These are phyloP conservation scores for Orbilia brochopaga DNA, from an alignment of 2,329 filamentous ascomycete species.

Conservation along the genomic window DNA sequence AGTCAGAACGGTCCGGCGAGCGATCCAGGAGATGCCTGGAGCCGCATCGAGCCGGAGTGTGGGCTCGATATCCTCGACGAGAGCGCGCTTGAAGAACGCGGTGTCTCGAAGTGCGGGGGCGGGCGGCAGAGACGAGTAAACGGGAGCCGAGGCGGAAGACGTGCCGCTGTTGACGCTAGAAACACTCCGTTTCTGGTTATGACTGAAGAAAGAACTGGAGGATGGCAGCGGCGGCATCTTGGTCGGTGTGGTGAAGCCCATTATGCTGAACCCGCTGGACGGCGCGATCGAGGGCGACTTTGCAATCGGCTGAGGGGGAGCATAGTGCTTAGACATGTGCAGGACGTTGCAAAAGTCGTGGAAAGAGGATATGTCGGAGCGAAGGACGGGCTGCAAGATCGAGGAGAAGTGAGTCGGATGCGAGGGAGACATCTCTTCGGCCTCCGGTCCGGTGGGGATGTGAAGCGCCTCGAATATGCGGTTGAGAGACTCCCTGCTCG, in stretches of 20 bases:
- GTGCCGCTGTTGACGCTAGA: constrained; percentile 69
- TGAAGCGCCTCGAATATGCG: constrained; percentile 68
- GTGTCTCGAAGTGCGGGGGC: constrained; percentile 78
- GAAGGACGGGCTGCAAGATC: constrained; percentile 79
- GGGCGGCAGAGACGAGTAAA: constrained; percentile 58
- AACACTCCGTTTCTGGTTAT: constrained; percentile 61
- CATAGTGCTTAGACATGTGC: constrained; percentile 69
- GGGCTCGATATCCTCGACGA: constrained; percentile 92
- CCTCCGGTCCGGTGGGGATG: constrained; percentile 61
- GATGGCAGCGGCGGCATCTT: constrained; percentile 48
- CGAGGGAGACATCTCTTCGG: constrained; percentile 66
- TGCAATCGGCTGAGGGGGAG: constrained; percentile 63
- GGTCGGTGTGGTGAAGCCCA: constrained; percentile 61
- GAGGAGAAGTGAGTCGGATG: constrained; percentile 78
- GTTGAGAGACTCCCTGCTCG: constrained; percentile 63
- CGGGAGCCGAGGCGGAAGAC: constrained; percentile 61
- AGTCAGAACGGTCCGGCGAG: constrained; percentile 79
- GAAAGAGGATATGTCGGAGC: constrained; percentile 79
- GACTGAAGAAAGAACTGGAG: constrained; percentile 50
- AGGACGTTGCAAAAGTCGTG: constrained; percentile 84
- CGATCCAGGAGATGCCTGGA: constrained; percentile 91
- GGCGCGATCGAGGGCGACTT: constrained; percentile 71
- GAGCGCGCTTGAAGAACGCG: constrained; percentile 88
- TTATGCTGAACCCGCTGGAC: constrained; percentile 68
- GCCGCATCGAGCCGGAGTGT: constrained; percentile 87